Evolutionary conservation across 1,284 basidiomycete genomes (phyloP).

Genomic region (Vanrija pseudolonga): DNA sequence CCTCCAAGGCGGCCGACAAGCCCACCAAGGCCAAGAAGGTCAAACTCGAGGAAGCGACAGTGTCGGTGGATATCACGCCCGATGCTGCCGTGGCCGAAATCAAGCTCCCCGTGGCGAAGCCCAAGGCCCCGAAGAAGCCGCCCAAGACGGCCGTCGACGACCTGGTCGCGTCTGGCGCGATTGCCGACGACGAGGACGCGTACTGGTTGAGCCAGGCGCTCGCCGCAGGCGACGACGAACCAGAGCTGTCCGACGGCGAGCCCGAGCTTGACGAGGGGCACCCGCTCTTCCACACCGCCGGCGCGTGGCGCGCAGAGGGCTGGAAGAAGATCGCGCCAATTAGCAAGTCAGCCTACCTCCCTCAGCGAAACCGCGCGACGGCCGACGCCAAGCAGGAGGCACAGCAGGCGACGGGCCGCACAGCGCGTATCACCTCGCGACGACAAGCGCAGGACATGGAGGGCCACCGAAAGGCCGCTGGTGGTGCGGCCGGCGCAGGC

Average conservation of each 20-base stretch:
- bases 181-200: constrained; percentile 86
- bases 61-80: constrained; percentile 7
- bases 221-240: constrained; percentile 49
- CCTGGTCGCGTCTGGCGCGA: constrained; percentile 53
- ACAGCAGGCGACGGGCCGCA: constrained; percentile 66
- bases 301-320: constrained; percentile 71
- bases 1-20: constrained; percentile 16
- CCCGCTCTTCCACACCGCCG: constrained; percentile 33
- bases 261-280: constrained; percentile 24
- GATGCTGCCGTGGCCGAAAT: constrained; percentile 31
- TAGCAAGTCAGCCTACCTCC: constrained; percentile 81
- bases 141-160: constrained; percentile 29
- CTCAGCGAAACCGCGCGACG: constrained; percentile 56
- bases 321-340: constrained; percentile 90
- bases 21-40: constrained; percentile 10
- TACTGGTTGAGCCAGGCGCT: constrained; percentile 69
- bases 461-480: constrained; percentile 66
- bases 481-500: background rate
- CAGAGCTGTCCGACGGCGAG: constrained; percentile 26
- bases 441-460: constrained; percentile 90
- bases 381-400: constrained; percentile 39
- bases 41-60: constrained; percentile 12
- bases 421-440: constrained; percentile 91
- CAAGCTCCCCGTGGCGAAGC: constrained; percentile 16
- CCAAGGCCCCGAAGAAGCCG: constrained; percentile 20